Conservation (phyloP, 2,329 filamentous ascomycete genomes). For the Trichoderma citrinoviride region DNA sequence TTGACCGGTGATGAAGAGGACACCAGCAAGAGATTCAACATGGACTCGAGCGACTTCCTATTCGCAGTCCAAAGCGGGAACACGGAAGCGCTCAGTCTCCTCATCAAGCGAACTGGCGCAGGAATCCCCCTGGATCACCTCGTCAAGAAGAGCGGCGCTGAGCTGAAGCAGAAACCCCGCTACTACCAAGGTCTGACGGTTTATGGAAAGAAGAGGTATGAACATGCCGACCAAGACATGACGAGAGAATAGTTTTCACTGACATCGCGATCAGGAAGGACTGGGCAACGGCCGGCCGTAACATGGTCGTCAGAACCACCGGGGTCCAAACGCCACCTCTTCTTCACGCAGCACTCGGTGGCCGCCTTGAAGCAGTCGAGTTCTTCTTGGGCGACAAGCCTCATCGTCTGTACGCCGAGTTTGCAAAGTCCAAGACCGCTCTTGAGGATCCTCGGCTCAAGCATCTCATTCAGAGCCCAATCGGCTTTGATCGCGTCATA, state of each 20-base stretch:
- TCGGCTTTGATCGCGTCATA: constrained; percentile 63
- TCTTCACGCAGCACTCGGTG: constrained; percentile 54
- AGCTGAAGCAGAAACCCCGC: constrained; percentile 61
- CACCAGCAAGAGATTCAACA: constrained; percentile 35
- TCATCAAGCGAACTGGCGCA: constrained; percentile 65
- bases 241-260: background rate
- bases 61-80: constrained; percentile 48
- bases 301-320: constrained; percentile 38
- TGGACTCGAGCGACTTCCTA: constrained; percentile 43
- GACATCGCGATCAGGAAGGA: constrained; percentile 46
- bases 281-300: constrained; percentile 66
- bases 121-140: constrained; percentile 68
- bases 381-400: constrained; percentile 76
- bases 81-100: constrained; percentile 56
- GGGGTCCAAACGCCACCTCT: constrained; percentile 56
- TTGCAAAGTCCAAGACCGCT: constrained; percentile 57
- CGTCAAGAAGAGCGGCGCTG: constrained; percentile 62
- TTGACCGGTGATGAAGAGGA: constrained; percentile 37
- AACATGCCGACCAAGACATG: background rate
- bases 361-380: constrained; percentile 66
- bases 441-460: constrained; percentile 61
- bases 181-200: constrained; percentile 78
- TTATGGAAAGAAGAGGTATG: constrained; percentile 64
- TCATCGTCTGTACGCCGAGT: constrained; percentile 64
- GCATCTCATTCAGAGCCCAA: constrained; percentile 56